These are phyloP conservation scores for Aulographum hederae DNA, from an alignment of 2,329 filamentous ascomycete species.

Conservation along the genomic window DNA sequence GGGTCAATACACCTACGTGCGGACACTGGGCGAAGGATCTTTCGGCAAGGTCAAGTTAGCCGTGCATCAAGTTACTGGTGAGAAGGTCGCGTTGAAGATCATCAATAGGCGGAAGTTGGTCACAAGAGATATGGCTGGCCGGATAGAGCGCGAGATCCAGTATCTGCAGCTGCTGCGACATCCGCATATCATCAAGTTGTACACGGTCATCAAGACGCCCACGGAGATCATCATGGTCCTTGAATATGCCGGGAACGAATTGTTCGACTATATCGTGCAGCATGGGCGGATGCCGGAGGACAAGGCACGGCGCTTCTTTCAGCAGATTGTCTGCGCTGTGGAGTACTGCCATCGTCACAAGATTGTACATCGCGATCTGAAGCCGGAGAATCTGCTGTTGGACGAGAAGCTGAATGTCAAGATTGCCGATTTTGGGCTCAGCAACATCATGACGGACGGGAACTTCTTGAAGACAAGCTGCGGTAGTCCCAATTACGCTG, in stretches of 20 bases:
- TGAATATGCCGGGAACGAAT: slow-evolving; percentile 82
- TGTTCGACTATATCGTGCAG: slow-evolving; percentile 96
- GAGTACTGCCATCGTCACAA: slow-evolving; percentile 99
- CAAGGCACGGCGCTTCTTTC: slow-evolving; percentile 93
- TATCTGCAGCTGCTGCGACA: slow-evolving; percentile 91
- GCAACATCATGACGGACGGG: slow-evolving; percentile 99
- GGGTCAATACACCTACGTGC: slow-evolving; percentile 78
- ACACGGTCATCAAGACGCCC: slow-evolving; percentile 89
- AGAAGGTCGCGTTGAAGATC: slow-evolving; percentile 95
- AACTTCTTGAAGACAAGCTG: slow-evolving; percentile 99
- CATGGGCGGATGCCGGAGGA: slow-evolving; percentile 81
- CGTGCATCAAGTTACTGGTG: slow-evolving; percentile 75
- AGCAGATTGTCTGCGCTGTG: slow-evolving; percentile 96
- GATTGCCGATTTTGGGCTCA: slow-evolving; percentile 95
- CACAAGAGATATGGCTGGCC: slow-evolving; percentile 91
- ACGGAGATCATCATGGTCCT: slow-evolving; percentile 98
- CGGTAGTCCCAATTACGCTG: slow-evolving; percentile 94
- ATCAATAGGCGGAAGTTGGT: slow-evolving; percentile 92
- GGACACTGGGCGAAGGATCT: slow-evolving; percentile 85
- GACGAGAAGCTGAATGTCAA: slow-evolving; percentile 96
- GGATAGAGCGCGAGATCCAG: slow-evolving; percentile 95
- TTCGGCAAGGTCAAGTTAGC: slow-evolving; percentile 98
- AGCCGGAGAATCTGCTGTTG: slow-evolving; percentile 89
- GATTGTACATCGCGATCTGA: slow-evolving; percentile 93
- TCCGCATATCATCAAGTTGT: slow-evolving; percentile 98